phyloP scores from a whole-genome alignment of 1,284 basidiomycete species.

The Ganoderma resinaceum region DNA sequence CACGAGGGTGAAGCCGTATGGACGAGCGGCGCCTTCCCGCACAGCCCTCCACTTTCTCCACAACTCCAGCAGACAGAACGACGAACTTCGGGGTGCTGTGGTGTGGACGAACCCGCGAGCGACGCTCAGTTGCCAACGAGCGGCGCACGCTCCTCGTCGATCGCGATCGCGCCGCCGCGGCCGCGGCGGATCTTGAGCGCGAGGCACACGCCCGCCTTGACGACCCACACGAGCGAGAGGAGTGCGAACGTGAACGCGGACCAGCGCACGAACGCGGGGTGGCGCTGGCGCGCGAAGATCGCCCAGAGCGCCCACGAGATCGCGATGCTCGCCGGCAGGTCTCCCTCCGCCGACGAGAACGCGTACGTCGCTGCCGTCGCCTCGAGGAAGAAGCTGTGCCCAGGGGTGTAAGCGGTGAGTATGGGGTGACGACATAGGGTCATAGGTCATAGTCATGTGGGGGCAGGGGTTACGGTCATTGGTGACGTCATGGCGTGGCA shows the following conservation, averaged over 20 bases:
- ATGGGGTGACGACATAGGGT: background rate
- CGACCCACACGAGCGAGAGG: conserved; percentile 83
- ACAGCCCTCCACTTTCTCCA: too few species aligned
- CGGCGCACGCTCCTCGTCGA: conserved; percentile 89
- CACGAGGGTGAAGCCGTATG: too few species aligned
- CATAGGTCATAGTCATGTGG: background rate
- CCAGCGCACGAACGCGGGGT: conserved; percentile 84
- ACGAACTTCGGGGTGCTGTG: background rate
- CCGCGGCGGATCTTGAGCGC: conserved; percentile 50
- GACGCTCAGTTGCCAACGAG: conserved; percentile 53
- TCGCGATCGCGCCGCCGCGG: conserved; percentile 62
- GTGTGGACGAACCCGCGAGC: too few species aligned
- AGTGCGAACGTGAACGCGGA: conserved; percentile 86
- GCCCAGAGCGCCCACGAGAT: conserved; percentile 87
- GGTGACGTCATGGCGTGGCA: background rate
- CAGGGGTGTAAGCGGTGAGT: conserved; percentile 5
- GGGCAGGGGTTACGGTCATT: background rate
- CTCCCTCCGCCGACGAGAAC: conserved; percentile 88
- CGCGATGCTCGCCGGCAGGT: conserved; percentile 88
- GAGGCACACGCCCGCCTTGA: conserved; percentile 73
- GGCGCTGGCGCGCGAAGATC: conserved; percentile 76
- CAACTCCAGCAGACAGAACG: background rate
- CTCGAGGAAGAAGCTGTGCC: conserved; percentile 90
- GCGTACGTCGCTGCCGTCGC: conserved; percentile 92
- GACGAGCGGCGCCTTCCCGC: too few species aligned